Base-by-base conservation (phyloP, 257 asterid species). In the Solanum clarkiae region DNA sequence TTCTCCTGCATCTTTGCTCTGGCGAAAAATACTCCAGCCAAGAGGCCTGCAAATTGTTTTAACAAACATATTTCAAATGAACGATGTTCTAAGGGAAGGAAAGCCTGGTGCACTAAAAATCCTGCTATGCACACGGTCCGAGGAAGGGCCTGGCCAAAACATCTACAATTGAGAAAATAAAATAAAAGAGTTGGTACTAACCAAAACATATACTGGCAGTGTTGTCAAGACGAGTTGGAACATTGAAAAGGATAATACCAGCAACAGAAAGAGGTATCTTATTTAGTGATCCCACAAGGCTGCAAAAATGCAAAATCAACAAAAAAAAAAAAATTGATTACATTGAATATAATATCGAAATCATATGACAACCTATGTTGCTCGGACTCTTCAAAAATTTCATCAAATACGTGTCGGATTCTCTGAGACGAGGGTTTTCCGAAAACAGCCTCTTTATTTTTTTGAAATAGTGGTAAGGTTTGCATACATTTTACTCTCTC, bases 201-300 rank as follows among this genome's bases (percentile, higher is more conserved):
- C 99, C 99, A 47, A 95, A 93, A 75, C 93, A 89, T 63, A 94
- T 94, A 81, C 99, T 94, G 0, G 94, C 92, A 54, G 94, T 89
- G 88, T 95, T 95, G 90, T 93, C 94, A 86, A 94, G 84, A 88
- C 94, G 94, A n/a, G 98, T 93, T 8, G 95, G 92, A 45, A 93
- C 98, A 9, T 92, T 86, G 91, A 95, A 95, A 22, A 95, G 94
- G 81, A 94, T 88, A 85, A 95, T 94, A 14, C 99, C 99, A 66
- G 97, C 92, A 71, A 94, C 84, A 32, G 99, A 95, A 60, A 95
- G 94, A 80, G 99, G 99, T 81, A 95, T 93, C 93, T 95, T 95
- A 91, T 95, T 95, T 54, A 95, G 88, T 3, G 99, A 95, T 36
- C 99, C 99, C 44, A 94, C 97, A 32, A 95, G 95, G 90, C 99